Conservation (phyloP, 441 rosid genomes). For the Brassica hybrid region DNA sequence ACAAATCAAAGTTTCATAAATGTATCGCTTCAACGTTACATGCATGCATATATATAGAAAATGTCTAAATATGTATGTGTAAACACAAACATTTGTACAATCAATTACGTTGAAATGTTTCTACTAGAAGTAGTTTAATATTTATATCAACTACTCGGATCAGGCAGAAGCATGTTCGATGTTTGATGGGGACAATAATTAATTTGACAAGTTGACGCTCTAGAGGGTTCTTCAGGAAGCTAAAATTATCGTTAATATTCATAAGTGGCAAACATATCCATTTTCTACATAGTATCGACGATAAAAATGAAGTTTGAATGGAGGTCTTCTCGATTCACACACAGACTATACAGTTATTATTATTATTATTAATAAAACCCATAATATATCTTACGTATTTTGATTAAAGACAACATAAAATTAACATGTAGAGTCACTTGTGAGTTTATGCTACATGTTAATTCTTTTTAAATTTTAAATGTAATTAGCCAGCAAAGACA, state of each 20-base stretch:
- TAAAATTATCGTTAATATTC: background rate
- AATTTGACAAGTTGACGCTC: constrained; percentile 40
- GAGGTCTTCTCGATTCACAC: background rate
- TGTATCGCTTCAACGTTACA: constrained; percentile 23
- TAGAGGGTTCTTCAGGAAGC: constrained; percentile 28
- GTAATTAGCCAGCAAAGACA: background rate
- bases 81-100: constrained; percentile 40
- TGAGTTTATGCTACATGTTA: background rate
- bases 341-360: background rate
- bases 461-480: background rate
- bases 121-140: background rate
- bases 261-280: background rate
- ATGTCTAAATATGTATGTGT: constrained; percentile 41
- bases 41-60: constrained; percentile 33
- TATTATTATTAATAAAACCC: background rate
- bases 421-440: background rate
- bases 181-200: constrained; percentile 40
- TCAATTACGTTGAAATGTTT: constrained; percentile 30
- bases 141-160: constrained; percentile 24
- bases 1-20: constrained; percentile 27
- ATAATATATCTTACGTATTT: background rate
- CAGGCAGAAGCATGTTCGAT: constrained; percentile 47
- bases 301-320: background rate
- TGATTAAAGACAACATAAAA: background rate
- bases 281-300: background rate